Evolutionary conservation across 805 yeast genomes (phyloP).

Genomic region (Pichia rugopelliculosa): DNA sequence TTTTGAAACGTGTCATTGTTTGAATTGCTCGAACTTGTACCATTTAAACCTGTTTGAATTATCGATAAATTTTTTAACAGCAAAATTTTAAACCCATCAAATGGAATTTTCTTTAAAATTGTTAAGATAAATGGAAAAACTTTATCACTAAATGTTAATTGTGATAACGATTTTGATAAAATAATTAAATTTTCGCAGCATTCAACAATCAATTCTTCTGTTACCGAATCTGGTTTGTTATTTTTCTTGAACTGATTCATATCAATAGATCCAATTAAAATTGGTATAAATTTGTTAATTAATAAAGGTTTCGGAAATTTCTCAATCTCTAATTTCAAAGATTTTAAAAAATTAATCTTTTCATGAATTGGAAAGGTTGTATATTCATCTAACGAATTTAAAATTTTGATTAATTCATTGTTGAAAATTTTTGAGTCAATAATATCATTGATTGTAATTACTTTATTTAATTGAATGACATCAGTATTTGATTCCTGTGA

Average conservation of each 20-base stretch:
- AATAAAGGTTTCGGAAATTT: conserved; percentile 53
- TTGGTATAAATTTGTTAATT: conserved; percentile 68
- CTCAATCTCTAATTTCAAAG: conserved; percentile 45
- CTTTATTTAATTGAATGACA: conserved; percentile 21
- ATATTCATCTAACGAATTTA: conserved; percentile 76
- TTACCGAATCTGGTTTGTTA: conserved; percentile 13
- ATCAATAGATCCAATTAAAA: conserved; percentile 44
- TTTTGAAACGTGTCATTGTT: conserved; percentile 22
- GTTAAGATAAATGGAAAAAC: conserved; percentile 42
- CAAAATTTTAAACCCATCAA: conserved; percentile 26
- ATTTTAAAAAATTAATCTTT: conserved; percentile 58
- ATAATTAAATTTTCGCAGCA: conserved; percentile 50
- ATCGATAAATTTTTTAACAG: conserved; percentile 24
- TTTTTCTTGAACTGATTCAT: conserved; percentile 10
- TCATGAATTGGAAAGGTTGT: conserved; percentile 67
- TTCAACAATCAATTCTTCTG: conserved; percentile 35
- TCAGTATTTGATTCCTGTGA: conserved; percentile 28
- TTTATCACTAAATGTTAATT: conserved; percentile 68
- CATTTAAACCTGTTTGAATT: conserved; percentile 24
- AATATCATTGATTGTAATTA: conserved; percentile 52
- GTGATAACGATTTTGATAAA: conserved; percentile 62
- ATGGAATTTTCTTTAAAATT: conserved; percentile 19
- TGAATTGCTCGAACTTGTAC: conserved; percentile 17
- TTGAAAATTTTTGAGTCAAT: conserved; percentile 71
- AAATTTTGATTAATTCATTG: conserved; percentile 72